These are phyloP conservation scores for Phalaenopsis equestris DNA, from an alignment of 106 monocot genomes.

Conservation along the genomic window DNA sequence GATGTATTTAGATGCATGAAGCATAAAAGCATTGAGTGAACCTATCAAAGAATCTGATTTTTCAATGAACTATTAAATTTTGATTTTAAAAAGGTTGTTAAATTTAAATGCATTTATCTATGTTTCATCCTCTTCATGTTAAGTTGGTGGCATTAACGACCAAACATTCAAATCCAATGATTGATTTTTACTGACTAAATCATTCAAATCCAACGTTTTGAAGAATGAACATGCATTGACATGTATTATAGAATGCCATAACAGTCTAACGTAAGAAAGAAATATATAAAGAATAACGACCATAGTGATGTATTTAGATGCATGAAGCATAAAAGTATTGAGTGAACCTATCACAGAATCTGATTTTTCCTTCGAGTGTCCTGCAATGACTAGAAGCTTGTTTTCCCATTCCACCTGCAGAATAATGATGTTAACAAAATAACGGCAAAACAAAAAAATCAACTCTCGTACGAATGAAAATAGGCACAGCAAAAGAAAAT, in stretches of 20 bases:
- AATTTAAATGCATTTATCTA: too few species aligned
- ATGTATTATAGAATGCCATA: not conserved
- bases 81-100: too few species aligned
- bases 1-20: not conserved
- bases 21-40: conserved; percentile 5
- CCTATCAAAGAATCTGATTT: conserved; percentile 54
- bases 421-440: not conserved
- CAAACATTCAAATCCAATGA: too few species aligned
- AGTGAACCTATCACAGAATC: conserved; percentile 56
- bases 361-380: conserved; percentile 48
- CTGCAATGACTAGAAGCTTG: conserved; percentile 68
- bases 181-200: too few species aligned
- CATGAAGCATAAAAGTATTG: not conserved
- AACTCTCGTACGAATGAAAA: not conserved
- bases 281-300: not conserved
- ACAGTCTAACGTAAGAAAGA: not conserved
- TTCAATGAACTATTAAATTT: not conserved
- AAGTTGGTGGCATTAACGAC: too few species aligned
- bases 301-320: not conserved
- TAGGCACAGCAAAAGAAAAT: not conserved
- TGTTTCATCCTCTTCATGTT: too few species aligned
- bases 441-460: conserved; percentile 2
- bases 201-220: too few species aligned
- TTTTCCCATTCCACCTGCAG: conserved; percentile 68
- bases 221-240: not conserved